These are phyloP conservation scores for Phytophthora pseudosyringae DNA, from an alignment of 352 stramenopile genomes.

Conservation along the genomic window DNA sequence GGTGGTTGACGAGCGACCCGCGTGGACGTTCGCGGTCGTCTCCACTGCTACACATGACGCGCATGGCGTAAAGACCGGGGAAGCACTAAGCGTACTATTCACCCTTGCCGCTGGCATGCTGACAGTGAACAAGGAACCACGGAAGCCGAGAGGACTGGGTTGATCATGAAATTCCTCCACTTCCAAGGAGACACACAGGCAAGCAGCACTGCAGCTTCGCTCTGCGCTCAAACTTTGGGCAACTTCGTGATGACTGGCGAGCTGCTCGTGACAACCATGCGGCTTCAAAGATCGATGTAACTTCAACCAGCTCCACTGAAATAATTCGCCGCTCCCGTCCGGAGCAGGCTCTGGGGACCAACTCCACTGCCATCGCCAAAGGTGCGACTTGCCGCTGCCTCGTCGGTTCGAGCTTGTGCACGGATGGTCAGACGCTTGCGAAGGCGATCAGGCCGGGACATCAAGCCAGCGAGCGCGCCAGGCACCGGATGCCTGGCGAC, in stretches of 20 bases:
- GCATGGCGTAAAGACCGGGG: constrained; percentile 10
- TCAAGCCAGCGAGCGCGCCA: constrained; percentile 41
- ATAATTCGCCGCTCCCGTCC: constrained; percentile 1
- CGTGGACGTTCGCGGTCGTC: constrained; percentile 9
- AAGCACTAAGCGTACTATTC: not conserved
- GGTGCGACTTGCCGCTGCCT: constrained; percentile 21
- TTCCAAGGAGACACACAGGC: constrained; percentile 8
- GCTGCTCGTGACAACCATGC: not conserved
- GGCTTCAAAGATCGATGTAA: constrained; percentile 17
- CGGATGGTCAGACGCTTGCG: constrained; percentile 7
- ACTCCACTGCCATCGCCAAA: constrained; percentile 12
- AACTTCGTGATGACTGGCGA: constrained; percentile 21
- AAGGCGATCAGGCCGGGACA: constrained; percentile 17
- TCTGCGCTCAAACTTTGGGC: not conserved
- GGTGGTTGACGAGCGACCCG: not conserved
- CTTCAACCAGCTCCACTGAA: constrained; percentile 23
- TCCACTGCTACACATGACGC: constrained; percentile 30
- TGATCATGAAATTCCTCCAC: not conserved
- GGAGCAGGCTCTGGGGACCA: constrained; percentile 9
- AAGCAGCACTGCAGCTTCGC: constrained; percentile 3
- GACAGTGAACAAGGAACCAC: constrained; percentile 5
- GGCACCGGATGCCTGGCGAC: too few relatives aligned
- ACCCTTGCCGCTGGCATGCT: not conserved
- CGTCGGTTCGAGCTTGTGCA: not conserved
- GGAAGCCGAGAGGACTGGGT: not conserved